Base-by-base conservation (phyloP, 225 moss, liverwort and hornwort genomes). In the Antitrichia curtipendula region DNA sequence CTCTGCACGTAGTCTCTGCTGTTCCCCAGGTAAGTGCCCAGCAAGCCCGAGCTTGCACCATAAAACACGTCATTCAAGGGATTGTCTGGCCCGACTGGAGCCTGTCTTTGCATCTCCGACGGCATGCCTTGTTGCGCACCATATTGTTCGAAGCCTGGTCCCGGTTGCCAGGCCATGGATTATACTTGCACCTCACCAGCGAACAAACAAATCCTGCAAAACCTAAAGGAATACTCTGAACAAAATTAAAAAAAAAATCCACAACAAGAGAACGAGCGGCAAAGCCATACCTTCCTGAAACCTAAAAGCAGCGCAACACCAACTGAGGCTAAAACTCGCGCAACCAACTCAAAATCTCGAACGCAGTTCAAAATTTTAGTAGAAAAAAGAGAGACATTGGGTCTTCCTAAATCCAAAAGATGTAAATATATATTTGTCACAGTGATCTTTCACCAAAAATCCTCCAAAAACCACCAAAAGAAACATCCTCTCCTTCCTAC, bases 1-100 rank as follows among this genome's bases (percentile, higher is more conserved):
- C 97, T 97, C 86, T 97, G 97, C 83, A 97, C 94, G 84, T 97
- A 96, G 82, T 96, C 94, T 89, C 85, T 96, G 88, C 96, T 93
- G 75, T 91, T 91, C 23, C 97, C 96, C 54, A 97, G 88, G 36
- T 94, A 95, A 32, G 93, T 94, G 41, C 94, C 92, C 53, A 95
- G 88, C 68, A 95, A 91, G 31, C 95, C 95, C 53, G 95, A 94
- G 54, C 93, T 90, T 84, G 96, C 92, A 32, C 96, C 95, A 78
- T 97, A 95, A 43, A 97, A 91, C 10, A 91, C 95, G 71, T 97
- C 94, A 89, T 95, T 96, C 85, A 97, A 92, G 36, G 95, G 89
- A 85, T 88, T 91, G 80, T 87, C 88, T 12, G 84, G 87, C 59
- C 95, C 94, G 40, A 90, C 28, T 70, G 94, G 92, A 85, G 89